Evolutionary conservation across 2,329 filamentous ascomycete species (phyloP).

Genomic region (Fusarium avenaceum): DNA sequence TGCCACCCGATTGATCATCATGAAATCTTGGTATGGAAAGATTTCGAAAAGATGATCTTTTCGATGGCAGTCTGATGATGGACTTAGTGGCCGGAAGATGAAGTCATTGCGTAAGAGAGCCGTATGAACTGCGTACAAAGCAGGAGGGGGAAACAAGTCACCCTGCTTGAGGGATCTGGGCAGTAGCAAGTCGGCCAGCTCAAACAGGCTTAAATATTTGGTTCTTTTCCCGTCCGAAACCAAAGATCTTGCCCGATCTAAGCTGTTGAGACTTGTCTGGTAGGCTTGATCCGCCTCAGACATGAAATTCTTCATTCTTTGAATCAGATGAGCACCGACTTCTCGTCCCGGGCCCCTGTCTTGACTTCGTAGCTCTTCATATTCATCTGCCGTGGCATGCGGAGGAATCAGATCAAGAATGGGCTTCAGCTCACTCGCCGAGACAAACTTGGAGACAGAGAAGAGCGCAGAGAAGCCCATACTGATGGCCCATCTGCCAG

Average conservation of each 20-base stretch:
- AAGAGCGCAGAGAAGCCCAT: constrained; percentile 62
- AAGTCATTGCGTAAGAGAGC: constrained; percentile 71
- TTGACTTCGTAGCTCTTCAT: constrained; percentile 51
- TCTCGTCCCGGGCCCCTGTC: constrained; percentile 61
- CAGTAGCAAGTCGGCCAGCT: constrained; percentile 63
- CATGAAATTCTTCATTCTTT: constrained; percentile 63
- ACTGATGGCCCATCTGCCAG: constrained; percentile 64
- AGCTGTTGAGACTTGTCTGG: constrained; percentile 61
- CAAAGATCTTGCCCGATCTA: constrained; percentile 61
- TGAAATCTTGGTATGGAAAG: constrained; percentile 50
- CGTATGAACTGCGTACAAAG: constrained; percentile 78
- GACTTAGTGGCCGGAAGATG: constrained; percentile 67
- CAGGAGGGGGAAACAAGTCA: constrained; percentile 59
- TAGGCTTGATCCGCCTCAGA: constrained; percentile 60
- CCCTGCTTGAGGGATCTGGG: constrained; percentile 53
- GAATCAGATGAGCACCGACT: constrained; percentile 59
- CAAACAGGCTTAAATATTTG: constrained; percentile 64
- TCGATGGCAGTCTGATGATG: constrained; percentile 62
- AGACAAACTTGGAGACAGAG: constrained; percentile 62
- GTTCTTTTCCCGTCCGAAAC: constrained; percentile 56
- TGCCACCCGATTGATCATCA: constrained; percentile 52
- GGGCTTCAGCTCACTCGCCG: constrained; percentile 58
- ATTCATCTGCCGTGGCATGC: constrained; percentile 48
- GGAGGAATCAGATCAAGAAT: constrained; percentile 52
- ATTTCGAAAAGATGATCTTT: constrained; percentile 73